Evolutionary conservation across 768 basidiomycete species (phyloP), one percentile per base, ranked within the genome.

Genomic region (Amanita thiersii): DNA sequence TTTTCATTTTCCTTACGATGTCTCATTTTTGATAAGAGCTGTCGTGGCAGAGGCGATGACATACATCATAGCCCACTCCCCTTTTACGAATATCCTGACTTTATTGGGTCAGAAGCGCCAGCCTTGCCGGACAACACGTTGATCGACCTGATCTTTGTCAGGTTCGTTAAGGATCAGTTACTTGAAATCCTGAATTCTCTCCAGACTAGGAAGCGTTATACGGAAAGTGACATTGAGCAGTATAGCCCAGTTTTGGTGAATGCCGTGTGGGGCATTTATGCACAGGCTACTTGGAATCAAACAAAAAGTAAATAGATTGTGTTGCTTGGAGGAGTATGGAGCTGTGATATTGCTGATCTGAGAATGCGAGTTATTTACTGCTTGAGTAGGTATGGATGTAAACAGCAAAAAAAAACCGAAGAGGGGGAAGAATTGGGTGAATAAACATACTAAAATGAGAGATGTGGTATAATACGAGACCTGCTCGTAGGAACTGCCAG

Each of bases 1-100:
- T n/a, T 35, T 36, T 23, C 36, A 33, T 23, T 12, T 24, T n/a
- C n/a, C n/a, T n/a, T n/a, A n/a, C n/a, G n/a, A n/a, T n/a, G n/a
- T n/a, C n/a, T n/a, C n/a, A n/a, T n/a, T 32, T 3, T 1, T 33
- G 14, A 37, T 46, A 41, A 78, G 83, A 61, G 73, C 1, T 88
- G 87, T 54, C 79, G 83, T 2, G 83, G 79, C 2, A 59, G 74
- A 6, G 88, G 86, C 2, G 87, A 90, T 53, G 88, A 90, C 50
- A 76, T 69, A 2, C 58, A 60, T 0, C 88, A 91, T 55, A 50
- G 61, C 1, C 75, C 85, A 2, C 55, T 84, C 39, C 71, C 81
- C 3, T 74, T 71, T 58, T 73, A 71, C 57, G 39, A 56, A 3
- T 46, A 62, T 2, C 82, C 81, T 0, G 66, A 70, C 51, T 87